These are phyloP conservation scores for Cordyceps tenuipes DNA, from an alignment of 2,329 filamentous ascomycete genomes.

Conservation along the genomic window DNA sequence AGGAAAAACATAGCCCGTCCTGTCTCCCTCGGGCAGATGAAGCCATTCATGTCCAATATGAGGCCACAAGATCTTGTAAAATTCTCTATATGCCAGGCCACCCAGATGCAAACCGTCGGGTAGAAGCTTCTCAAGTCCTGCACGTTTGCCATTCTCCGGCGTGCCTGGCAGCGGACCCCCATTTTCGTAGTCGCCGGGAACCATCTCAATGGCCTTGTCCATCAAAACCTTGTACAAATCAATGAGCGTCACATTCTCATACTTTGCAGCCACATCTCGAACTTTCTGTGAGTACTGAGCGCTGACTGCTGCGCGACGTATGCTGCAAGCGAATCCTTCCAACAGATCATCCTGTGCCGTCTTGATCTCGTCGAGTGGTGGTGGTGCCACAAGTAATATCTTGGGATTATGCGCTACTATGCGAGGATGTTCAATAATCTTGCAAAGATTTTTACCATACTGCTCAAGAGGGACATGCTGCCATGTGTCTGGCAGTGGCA, in stretches of 20 bases:
- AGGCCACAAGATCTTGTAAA: conserved; percentile 40
- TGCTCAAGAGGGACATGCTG: conserved; percentile 73
- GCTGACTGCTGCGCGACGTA: conserved; percentile 39
- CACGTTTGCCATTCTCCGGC: conserved; percentile 39
- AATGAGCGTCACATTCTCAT: conserved; percentile 59
- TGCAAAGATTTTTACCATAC: conserved; percentile 65
- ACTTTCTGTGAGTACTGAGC: conserved; percentile 51
- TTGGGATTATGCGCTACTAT: conserved; percentile 62
- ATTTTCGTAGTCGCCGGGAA: conserved; percentile 46
- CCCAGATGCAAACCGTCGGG: conserved; percentile 52
- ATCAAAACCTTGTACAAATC: conserved; percentile 78
- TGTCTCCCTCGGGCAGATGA: conserved; percentile 26
- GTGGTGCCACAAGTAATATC: conserved; percentile 72
- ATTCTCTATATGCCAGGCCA: conserved; percentile 43
- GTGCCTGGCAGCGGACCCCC: conserved; percentile 42
- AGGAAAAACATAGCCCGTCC: conserved; percentile 36
- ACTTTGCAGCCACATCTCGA: conserved; percentile 59
- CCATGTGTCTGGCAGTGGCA: conserved; percentile 50
- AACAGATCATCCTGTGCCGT: conserved; percentile 39
- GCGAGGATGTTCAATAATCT: conserved; percentile 63
- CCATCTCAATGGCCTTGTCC: conserved; percentile 54
- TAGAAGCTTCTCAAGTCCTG: conserved; percentile 43
- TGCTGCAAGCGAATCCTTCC: conserved; percentile 35
- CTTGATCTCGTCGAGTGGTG: conserved; percentile 72
- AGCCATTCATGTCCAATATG: conserved; percentile 39